Evolutionary conservation across 1,284 basidiomycete species (phyloP), one percentile per base, ranked within the genome.

Genomic region (Entoloma clypeatum): DNA sequence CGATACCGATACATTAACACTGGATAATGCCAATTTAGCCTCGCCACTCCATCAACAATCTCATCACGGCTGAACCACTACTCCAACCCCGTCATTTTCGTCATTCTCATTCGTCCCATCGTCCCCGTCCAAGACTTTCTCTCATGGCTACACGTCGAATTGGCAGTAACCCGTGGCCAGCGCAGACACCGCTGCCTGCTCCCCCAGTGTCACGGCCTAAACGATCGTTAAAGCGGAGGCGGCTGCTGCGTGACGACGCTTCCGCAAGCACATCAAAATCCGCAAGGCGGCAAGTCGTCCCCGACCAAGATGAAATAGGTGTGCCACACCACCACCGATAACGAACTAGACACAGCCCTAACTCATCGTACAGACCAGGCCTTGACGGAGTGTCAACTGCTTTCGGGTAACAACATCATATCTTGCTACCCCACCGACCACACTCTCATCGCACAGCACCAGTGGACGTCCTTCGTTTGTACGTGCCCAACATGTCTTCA

Each of bases 381-480:
- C 7, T 47, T 60, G 47, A 39, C 23, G 11, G 34, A 57, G 33
- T 73, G 69, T 48, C 56, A 71, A 52, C 35, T 65, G 36, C 50
- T 57, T 38, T 69, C 79, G n/a, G 75, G 75, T 48, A 90, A 90
- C 63, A 62, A 75, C 36, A 64, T 86, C 43, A 68, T 78, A 30
- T 84, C 86, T 5, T 91, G 87, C 60, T 89, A 72, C 55, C 87
- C 87, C 9, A 69, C 64, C 0, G 33, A 60, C 6, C 61, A 69
- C 45, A 74, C 73, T 21, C 45, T 65, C 18, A 67, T 89, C 45
- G 61, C 72, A 16, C 86, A 91, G 58, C 74, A 81, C 55, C 61
- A 86, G 44, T 86, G 76, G 70, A 76, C 79, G 5, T 71, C 77
- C 24, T 81, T 89, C 57, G 78, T 90, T 55, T 89, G 86, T 86